Conservation (phyloP, 192 early-diverging fungal genomes). For the Backusella psychrophila region DNA sequence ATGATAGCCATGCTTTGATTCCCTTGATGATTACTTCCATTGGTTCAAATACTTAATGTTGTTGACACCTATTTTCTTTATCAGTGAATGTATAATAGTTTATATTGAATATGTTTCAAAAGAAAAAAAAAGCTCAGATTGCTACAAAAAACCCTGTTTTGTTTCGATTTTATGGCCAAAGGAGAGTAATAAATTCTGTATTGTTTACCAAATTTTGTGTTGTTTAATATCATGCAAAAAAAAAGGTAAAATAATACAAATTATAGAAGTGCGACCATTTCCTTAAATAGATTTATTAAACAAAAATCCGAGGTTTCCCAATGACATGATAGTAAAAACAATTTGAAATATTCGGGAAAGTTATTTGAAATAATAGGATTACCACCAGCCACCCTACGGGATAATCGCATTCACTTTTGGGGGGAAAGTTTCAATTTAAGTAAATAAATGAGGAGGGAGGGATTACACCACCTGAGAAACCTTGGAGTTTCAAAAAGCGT, state of each 20-base stretch:
- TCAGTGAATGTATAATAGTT: background rate
- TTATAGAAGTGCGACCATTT: background rate
- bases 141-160: background rate
- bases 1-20: too few species aligned
- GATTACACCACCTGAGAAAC: background rate
- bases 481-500: constrained; percentile 1
- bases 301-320: background rate
- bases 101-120: background rate
- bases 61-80: background rate
- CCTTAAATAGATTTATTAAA: background rate
- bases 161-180: background rate
- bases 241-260: background rate
- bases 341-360: background rate
- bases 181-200: background rate
- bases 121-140: background rate
- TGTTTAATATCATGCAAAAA: background rate
- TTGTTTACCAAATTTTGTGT: background rate
- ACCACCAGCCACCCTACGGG: background rate
- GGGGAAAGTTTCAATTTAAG: background rate
- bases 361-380: background rate
- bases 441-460: background rate
- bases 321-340: background rate
- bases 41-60: too few species aligned
- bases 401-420: background rate
- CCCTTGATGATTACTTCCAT: too few species aligned